Base-by-base conservation (phyloP, 805 yeast genomes). In the Candida ortonii region DNA sequence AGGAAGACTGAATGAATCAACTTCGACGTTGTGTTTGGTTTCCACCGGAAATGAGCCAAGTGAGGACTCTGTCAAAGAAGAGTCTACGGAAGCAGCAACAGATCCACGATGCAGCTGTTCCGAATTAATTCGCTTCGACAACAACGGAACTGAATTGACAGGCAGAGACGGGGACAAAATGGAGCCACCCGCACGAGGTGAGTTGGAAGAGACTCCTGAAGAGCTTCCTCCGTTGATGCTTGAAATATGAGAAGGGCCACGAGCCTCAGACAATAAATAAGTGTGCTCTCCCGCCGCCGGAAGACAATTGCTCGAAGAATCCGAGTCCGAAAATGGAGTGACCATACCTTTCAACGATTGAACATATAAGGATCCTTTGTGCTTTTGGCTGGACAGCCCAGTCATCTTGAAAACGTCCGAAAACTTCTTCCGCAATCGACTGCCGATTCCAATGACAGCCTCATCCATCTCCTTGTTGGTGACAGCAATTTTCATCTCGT, bases 361-460 rank as follows among this genome's bases (percentile, higher is more conserved):
- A 20, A 42, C 40, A 30, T 46, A 44, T 7, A 42, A 34, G 5
- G 47, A 39, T n/a, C 32, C 34, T 15, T 28, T 42, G 14, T 33
- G 41, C 19, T 38, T 47, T 10, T 43, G 43, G 6, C 38, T 33
- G 2, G 48, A 31, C 15, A 44, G 33, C 1, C 52, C 49, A 2
- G 52, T 25, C 28, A 44, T 30, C 25, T 38, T 41, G 29, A 54
- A 53, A 1, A 74, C 78, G 30, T 65, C 67, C 5, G 70, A 60
- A 4, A 79, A 50, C 16, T 73, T 70, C 38, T 67, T 70, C 46
- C 67, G 75, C 26, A 86, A 67, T 35, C 80, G 68, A 32, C 76
- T 71, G 6, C 88, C 89, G 30, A 87, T 70, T n/a, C 95, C 95
- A 22, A 80, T 71, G 3, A 87, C 87, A 1, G 95, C 95, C 41